Conservation (phyloP, 1,139 yeast genomes). For the Petasospora fabianii region DNA sequence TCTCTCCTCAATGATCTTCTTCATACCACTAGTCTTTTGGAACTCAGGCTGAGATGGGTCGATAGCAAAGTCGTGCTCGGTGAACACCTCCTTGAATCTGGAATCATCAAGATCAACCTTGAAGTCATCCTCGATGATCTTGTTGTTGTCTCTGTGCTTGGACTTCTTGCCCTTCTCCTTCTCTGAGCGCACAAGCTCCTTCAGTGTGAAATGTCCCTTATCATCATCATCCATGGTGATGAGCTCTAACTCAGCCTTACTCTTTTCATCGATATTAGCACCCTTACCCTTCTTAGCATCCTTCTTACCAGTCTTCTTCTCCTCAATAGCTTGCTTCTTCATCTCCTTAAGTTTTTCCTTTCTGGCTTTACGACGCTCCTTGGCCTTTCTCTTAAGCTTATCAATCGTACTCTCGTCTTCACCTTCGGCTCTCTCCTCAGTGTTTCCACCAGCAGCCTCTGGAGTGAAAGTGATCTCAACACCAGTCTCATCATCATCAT, state of each 20-base stretch:
- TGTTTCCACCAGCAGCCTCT: conserved; percentile 37
- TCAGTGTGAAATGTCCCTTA: conserved; percentile 67
- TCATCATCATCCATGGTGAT: conserved; percentile 60
- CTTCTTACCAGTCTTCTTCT: conserved; percentile 30
- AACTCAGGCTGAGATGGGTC: conserved; percentile 87
- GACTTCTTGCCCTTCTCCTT: conserved; percentile 49
- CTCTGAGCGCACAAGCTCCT: conserved; percentile 69
- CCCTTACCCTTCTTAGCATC: conserved; percentile 25
- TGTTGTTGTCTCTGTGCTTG: conserved; percentile 50
- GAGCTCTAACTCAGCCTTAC: conserved; percentile 70
- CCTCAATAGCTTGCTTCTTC: conserved; percentile 43
- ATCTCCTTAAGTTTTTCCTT: conserved; percentile 65
- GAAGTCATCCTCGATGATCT: conserved; percentile 58
- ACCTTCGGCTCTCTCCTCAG: conserved; percentile 29
- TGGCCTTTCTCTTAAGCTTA: conserved; percentile 81
- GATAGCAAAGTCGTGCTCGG: conserved; percentile 86
- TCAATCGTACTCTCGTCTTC: conserved; percentile 77
- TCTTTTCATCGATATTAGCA: conserved; percentile 35
- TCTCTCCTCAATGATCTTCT: conserved; percentile 71
- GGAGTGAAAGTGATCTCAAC: conserved; percentile 97
- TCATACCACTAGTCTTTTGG: conserved; percentile 86
- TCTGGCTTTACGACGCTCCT: conserved; percentile 84
- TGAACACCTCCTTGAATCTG: conserved; percentile 85
- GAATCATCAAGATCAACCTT: conserved; percentile 70
- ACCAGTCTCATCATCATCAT: conserved; percentile 50